Evolutionary conservation across 352 stramenopile genomes (phyloP), one percentile per base, ranked within the genome.

Genomic region (Thalassiosira hispida): DNA sequence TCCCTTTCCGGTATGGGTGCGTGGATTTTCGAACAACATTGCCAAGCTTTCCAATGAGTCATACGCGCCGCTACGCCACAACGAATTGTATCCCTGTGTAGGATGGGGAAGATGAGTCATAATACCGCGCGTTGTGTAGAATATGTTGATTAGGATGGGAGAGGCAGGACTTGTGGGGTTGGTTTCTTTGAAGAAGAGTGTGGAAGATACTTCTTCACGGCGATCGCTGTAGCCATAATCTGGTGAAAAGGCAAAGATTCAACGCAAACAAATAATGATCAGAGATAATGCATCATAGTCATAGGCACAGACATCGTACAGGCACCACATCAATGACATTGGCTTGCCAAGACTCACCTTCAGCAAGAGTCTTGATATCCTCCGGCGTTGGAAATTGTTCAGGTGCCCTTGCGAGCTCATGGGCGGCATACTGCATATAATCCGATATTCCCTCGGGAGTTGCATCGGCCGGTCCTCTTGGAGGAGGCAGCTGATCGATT

Each of bases 21-120:
- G 18, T 1, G 74, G 74, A 62, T 82, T 62, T 27, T 76, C 74
- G 38, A 82, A 82, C 8, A 78, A 12, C 23, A 68, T 56, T 5
- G 56, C 73, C 3, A 81, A 35, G 25, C 25, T 35, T 52, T 77
- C 72, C 11, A 77, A 22, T 23, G 73, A 81, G 16, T 74, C 64
- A 29, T 81, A 81, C 0, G 73, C 73, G 47, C 40, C 42, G n/a
- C 16, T 18, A 42, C 73, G 25, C 73, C 73, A 81, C 12, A 81
- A 14, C 5, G 25, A 31, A 31, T 80, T 80, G 44, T 68, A 67
- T n/a, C 76, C 69, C 16, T 42, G 16, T 0, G 18, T 77, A 12
- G 76, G 76, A 44, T 84, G 76, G 11, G 56, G 8, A 5, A 81
- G 49, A 27, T 81, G 25, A 2, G 70, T 84, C 76, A 84, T 84